Conservation (phyloP, 495 filamentous ascomycete genomes). For the Aspergillus hancockii region DNA sequence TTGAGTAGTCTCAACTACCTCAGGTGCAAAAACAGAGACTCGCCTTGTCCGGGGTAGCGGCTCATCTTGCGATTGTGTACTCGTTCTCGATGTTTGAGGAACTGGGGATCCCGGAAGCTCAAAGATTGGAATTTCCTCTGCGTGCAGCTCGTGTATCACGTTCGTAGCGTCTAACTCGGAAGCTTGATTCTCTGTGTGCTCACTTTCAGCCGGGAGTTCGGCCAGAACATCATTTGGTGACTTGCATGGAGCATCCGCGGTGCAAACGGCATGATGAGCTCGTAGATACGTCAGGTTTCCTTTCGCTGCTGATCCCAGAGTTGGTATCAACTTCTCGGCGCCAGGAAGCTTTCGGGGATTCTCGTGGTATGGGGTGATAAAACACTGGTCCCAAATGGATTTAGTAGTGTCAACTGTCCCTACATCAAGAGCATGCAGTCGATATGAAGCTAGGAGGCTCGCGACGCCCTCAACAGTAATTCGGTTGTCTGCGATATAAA, state of each 20-base stretch:
- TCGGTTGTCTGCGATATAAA: slow-evolving; percentile 59
- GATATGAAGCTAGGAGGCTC: slow-evolving; percentile 50
- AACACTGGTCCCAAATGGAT: slow-evolving; percentile 16
- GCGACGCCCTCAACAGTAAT: slow-evolving; percentile 59
- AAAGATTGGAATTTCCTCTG: slow-evolving; percentile 32
- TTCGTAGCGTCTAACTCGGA: slow-evolving; percentile 44
- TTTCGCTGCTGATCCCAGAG: slow-evolving; percentile 47
- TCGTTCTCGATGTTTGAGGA: slow-evolving; percentile 13
- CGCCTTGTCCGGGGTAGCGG: slow-evolving; percentile 30
- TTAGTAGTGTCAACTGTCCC: slow-evolving; percentile 45
- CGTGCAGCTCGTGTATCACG: slow-evolving; percentile 50
- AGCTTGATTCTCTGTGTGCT: slow-evolving; percentile 26
- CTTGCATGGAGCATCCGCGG: slow-evolving; percentile 44
- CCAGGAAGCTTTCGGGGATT: slow-evolving; percentile 39
- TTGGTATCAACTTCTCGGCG: slow-evolving; percentile 55
- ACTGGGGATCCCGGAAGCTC: slow-evolving; percentile 47
- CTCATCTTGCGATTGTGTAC: slow-evolving; percentile 25
- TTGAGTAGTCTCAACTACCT: slow-evolving; percentile 29
- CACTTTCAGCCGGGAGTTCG: slow-evolving; percentile 33
- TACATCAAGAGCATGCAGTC: slow-evolving; percentile 55
- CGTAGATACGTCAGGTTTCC: slow-evolving; percentile 54
- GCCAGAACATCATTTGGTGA: slow-evolving; percentile 30
- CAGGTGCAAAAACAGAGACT: slow-evolving; percentile 49
- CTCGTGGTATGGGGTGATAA: slow-evolving; percentile 22
- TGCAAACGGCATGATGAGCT: slow-evolving; percentile 58